Evolutionary conservation across 2,329 filamentous ascomycete species (phyloP).

Genomic region (Penicillium paneum): DNA sequence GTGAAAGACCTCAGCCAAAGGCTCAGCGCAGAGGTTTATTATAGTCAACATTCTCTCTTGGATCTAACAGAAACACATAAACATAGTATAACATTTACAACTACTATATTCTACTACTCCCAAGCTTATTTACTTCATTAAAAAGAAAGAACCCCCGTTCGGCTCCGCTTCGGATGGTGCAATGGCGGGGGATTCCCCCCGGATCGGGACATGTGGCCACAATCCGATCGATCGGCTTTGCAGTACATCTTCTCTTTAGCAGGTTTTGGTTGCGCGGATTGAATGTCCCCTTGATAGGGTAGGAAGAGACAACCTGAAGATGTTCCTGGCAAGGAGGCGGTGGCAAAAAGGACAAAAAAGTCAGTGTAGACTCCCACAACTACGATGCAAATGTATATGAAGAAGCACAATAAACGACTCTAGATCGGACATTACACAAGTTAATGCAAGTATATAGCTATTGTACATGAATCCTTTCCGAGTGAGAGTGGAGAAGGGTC

Average conservation of each 20-base stretch:
- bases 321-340: conserved; percentile 11
- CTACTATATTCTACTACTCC: no score
- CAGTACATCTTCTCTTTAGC: neutral
- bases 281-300: neutral
- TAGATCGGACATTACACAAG: conserved; percentile 14
- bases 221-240: neutral
- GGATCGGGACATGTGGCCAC: conserved; percentile 3
- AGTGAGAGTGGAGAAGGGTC: conserved; percentile 25
- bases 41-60: no score
- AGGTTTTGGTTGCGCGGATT: neutral
- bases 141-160: conserved; percentile 7
- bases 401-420: neutral
- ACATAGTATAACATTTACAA: no score
- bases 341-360: conserved; percentile 17
- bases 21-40: no score
- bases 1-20: no score
- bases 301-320: neutral
- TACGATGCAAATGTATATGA: neutral
- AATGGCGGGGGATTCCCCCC: conserved; percentile 19
- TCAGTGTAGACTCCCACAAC: neutral
- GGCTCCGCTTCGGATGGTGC: conserved; percentile 26
- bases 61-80: no score
- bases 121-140: neutral
- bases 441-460: conserved; percentile 24
- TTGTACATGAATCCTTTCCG: conserved; percentile 24